Evolutionary conservation across 768 basidiomycete genomes (phyloP), one percentile per base, ranked within the genome.

Genomic region (Chiua virens): DNA sequence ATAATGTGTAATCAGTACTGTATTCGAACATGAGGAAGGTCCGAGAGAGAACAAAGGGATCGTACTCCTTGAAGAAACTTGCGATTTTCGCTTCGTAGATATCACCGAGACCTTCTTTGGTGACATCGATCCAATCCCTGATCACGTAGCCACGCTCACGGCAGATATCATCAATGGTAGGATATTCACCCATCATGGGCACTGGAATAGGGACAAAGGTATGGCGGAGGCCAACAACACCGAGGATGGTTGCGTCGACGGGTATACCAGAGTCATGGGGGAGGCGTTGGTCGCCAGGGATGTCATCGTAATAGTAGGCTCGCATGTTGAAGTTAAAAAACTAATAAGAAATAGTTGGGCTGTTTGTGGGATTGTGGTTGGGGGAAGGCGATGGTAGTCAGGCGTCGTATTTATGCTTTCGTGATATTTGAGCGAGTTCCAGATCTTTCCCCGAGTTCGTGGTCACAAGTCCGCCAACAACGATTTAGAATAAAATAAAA

Each of bases 1-100:
- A 27, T 27, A n/a, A n/a, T n/a, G n/a, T n/a, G n/a, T n/a, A n/a
- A n/a, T n/a, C n/a, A n/a, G n/a, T n/a, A n/a, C n/a, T n/a, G n/a
- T n/a, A n/a, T n/a, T n/a, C n/a, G n/a, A n/a, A n/a, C n/a, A n/a
- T n/a, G n/a, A n/a, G n/a, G n/a, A n/a, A n/a, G n/a, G n/a, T n/a
- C n/a, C n/a, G n/a, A n/a, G n/a, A n/a, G n/a, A n/a, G n/a, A n/a
- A n/a, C n/a, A n/a, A 66, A 34, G 15, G 32, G 32, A 15, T 34
- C 83, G 52, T 62, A 89, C 88, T 92, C 90, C 52, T 86, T 75
- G 62, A 89, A 93, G 73, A 94, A 92, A 1, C 69, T 76, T 66
- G 87, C 86, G 66, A 94, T 79, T 71, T 88, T 93, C 22, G 76
- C 67, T 60, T 95, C 92, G 69, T 90, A 95, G 8, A 71, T 74